Evolutionary conservation across 805 yeast genomes (phyloP).

Genomic region (Pichia ethanolica): DNA sequence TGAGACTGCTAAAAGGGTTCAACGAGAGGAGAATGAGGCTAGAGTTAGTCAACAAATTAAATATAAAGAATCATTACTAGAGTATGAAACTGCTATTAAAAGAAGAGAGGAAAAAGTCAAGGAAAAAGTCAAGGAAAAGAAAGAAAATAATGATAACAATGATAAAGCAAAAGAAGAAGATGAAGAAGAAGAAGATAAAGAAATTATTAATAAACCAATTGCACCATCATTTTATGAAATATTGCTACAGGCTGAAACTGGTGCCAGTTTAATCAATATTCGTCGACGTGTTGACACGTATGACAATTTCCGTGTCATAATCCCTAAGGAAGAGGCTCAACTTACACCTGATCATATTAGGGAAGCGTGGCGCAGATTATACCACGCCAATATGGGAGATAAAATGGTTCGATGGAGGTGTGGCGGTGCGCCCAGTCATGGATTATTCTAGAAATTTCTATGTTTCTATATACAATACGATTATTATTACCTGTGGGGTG

Average conservation of each 20-base stretch:
- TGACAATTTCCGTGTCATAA: conserved; percentile 8
- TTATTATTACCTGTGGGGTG: neutral
- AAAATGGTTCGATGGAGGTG: neutral
- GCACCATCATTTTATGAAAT: conserved; percentile 14
- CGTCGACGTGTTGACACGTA: conserved; percentile 9
- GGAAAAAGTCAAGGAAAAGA: conserved; percentile 9
- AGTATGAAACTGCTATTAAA: conserved; percentile 31
- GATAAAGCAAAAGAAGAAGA: too few relatives aligned
- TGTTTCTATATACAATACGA: too few relatives aligned
- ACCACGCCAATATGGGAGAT: neutral
- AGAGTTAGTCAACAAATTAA: conserved; percentile 31
- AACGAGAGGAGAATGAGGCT: conserved; percentile 44
- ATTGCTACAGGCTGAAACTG: conserved; percentile 6
- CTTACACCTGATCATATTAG: conserved; percentile 76
- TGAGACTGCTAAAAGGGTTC: conserved; percentile 70
- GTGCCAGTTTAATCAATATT: neutral
- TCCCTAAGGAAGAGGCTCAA: conserved; percentile 40
- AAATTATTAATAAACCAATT: conserved; percentile 20
- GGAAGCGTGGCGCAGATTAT: conserved; percentile 4
- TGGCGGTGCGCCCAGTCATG: neutral
- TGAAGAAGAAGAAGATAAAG: conserved; percentile 6
- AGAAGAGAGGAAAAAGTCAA: conserved; percentile 21
- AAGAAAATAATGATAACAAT: conserved; percentile 1
- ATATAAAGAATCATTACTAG: neutral
- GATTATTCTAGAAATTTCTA: neutral